Evolutionary conservation across 169 alveolate genomes (phyloP).

Genomic region (Plasmodium relictum): DNA sequence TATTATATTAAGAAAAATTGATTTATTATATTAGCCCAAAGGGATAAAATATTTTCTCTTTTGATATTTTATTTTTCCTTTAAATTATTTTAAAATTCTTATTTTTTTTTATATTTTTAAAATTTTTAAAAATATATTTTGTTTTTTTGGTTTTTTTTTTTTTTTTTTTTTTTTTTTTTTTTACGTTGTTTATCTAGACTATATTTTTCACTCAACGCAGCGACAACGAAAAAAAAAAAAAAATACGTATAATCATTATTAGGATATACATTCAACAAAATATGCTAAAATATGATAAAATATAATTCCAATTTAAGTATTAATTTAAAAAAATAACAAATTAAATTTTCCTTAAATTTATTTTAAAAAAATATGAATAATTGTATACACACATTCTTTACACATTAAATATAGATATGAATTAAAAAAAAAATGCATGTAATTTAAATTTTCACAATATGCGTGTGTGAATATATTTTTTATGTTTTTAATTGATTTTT

Average conservation of each 20-base stretch:
- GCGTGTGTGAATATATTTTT: slow-evolving; percentile 35
- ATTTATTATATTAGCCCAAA: too few relatives aligned
- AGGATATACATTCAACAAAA: background rate
- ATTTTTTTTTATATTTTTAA: too few relatives aligned
- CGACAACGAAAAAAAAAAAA: background rate
- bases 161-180: background rate
- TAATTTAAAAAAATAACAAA: background rate
- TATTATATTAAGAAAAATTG: too few relatives aligned
- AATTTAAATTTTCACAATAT: slow-evolving; percentile 19
- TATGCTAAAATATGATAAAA: background rate
- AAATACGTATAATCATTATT: background rate
- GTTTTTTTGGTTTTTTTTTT: background rate
- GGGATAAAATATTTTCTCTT: too few relatives aligned
- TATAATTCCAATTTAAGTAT: background rate
- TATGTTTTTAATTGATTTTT: slow-evolving; percentile 26
- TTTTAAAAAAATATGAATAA: background rate
- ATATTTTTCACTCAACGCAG: background rate
- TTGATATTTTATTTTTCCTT: too few relatives aligned
- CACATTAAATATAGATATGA: slow-evolving; percentile 27
- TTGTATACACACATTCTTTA: slow-evolving; percentile 21
- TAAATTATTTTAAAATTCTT: too few relatives aligned
- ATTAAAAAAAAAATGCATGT: slow-evolving; percentile 9
- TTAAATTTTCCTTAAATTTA: slow-evolving; percentile 7
- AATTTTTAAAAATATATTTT: too few relatives aligned
- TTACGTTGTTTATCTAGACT: background rate